phyloP scores from a whole-genome alignment of 495 filamentous ascomycete species.

The Pseudotulostoma volvatum region DNA sequence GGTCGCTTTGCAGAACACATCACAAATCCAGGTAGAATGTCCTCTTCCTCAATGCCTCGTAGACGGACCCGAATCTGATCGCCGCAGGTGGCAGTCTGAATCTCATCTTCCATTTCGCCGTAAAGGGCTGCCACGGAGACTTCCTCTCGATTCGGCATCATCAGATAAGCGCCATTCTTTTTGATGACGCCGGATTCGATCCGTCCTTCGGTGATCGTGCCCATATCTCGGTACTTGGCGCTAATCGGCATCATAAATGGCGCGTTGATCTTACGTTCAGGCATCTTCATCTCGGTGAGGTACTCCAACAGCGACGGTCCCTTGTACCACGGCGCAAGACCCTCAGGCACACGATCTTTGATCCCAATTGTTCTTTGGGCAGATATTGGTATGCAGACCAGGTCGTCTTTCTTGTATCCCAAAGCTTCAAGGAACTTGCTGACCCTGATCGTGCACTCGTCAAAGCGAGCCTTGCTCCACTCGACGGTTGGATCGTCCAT shows the following conservation, averaged over 20 bases:
- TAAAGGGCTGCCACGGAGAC: slow-evolving; percentile 71
- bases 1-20: slow-evolving; percentile 82
- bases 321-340: slow-evolving; percentile 65
- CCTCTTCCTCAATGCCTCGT: slow-evolving; percentile 91
- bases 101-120: slow-evolving; percentile 92
- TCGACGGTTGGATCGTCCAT: slow-evolving; percentile 96
- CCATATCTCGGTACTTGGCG: slow-evolving; percentile 93
- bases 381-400: slow-evolving; percentile 92
- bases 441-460: slow-evolving; percentile 84
- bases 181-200: slow-evolving; percentile 85
- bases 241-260: slow-evolving; percentile 99
- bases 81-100: slow-evolving; percentile 61
- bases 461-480: slow-evolving; percentile 83
- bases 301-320: slow-evolving; percentile 92
- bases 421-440: slow-evolving; percentile 72
- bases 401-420: slow-evolving; percentile 86
- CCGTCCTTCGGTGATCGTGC: slow-evolving; percentile 93
- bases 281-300: slow-evolving; percentile 73
- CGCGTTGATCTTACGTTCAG: slow-evolving; percentile 91
- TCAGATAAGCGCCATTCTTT: slow-evolving; percentile 63
- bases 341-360: slow-evolving; percentile 69
- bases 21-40: slow-evolving; percentile 92
- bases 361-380: slow-evolving; percentile 73
- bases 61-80: slow-evolving; percentile 90
- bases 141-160: slow-evolving; percentile 88